These are phyloP conservation scores for Exophiala spinifera DNA, from an alignment of 2,329 filamentous ascomycete species.

Conservation along the genomic window DNA sequence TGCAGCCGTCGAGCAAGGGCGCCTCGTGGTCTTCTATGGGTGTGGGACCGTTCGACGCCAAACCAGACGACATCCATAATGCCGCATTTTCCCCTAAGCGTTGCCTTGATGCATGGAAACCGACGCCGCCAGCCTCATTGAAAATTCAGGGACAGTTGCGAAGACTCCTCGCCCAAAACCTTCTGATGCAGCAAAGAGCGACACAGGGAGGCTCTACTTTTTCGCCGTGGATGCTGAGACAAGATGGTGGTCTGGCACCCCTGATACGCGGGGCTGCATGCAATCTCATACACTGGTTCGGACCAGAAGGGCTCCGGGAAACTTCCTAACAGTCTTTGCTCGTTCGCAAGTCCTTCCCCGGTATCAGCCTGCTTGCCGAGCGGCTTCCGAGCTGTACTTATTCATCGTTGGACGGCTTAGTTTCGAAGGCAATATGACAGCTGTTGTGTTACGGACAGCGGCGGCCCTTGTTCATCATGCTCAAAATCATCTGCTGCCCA, in stretches of 20 bases:
- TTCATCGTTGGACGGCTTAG: conserved; percentile 7
- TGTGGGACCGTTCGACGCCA: conserved; percentile 20
- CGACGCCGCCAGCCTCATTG: conserved; percentile 11
- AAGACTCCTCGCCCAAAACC: conserved; percentile 13
- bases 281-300: conserved; percentile 14
- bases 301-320: not conserved
- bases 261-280: conserved; percentile 16
- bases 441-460: conserved; percentile 20
- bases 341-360: conserved; percentile 7
- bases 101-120: conserved; percentile 21
- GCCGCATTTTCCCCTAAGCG: conserved; percentile 21
- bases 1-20: conserved; percentile 20
- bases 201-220: not conserved
- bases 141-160: conserved; percentile 9
- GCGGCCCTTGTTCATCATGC: not conserved
- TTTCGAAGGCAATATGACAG: conserved; percentile 27
- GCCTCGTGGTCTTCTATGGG: conserved; percentile 21
- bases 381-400: not conserved
- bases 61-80: conserved; percentile 22
- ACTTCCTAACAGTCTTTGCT: conserved; percentile 2
- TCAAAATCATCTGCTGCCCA: not conserved
- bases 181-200: conserved; percentile 5
- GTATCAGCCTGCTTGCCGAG: conserved; percentile 3
- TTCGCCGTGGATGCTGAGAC: conserved; percentile 7
- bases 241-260: conserved; percentile 1